Evolutionary conservation across 805 yeast species (phyloP).

Genomic region (Cyberlindnera samutprakarnensis): DNA sequence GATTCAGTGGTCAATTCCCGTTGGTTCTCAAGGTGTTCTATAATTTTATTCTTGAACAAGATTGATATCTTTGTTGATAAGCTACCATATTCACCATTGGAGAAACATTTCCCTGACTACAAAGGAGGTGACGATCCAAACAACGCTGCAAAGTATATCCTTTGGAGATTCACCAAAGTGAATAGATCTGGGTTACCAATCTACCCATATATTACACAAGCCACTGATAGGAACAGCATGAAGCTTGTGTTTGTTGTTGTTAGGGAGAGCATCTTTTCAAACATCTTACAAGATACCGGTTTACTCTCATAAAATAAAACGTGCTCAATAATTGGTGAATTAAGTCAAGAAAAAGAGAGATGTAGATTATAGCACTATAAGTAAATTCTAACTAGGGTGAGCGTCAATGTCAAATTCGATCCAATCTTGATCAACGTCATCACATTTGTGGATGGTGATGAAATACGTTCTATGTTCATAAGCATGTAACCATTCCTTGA

Average conservation of each 20-base stretch:
- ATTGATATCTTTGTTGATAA: slow-evolving; percentile 87
- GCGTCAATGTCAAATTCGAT: no score
- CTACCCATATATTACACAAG: slow-evolving; percentile 90
- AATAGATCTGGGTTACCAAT: slow-evolving; percentile 76
- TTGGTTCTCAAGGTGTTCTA: slow-evolving; percentile 86
- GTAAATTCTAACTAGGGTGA: no score
- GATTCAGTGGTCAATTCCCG: slow-evolving; percentile 88
- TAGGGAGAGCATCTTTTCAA: slow-evolving; percentile 71
- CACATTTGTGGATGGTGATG: slow-evolving; percentile 27
- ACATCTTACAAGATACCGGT: slow-evolving; percentile 70
- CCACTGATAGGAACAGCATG: slow-evolving; percentile 87
- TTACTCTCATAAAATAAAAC: slow-evolving; percentile 34
- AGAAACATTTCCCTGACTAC: slow-evolving; percentile 81
- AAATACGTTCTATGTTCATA: slow-evolving; percentile 32
- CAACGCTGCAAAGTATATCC: slow-evolving; percentile 85
- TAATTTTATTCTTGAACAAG: slow-evolving; percentile 81
- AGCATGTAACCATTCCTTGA: slow-evolving; percentile 23
- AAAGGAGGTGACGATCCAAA: slow-evolving; percentile 85
- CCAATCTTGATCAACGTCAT: slow-evolving; percentile 15
- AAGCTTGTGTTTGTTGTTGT: slow-evolving; percentile 81
- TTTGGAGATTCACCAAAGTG: slow-evolving; percentile 83
- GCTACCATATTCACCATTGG: slow-evolving; percentile 72
- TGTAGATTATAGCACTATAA: no score
- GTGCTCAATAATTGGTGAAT: not conserved
- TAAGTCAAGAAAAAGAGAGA: no score